Evolutionary conservation across 2,329 filamentous ascomycete species (phyloP).

Genomic region (Pyrenophora tritici-repentis): DNA sequence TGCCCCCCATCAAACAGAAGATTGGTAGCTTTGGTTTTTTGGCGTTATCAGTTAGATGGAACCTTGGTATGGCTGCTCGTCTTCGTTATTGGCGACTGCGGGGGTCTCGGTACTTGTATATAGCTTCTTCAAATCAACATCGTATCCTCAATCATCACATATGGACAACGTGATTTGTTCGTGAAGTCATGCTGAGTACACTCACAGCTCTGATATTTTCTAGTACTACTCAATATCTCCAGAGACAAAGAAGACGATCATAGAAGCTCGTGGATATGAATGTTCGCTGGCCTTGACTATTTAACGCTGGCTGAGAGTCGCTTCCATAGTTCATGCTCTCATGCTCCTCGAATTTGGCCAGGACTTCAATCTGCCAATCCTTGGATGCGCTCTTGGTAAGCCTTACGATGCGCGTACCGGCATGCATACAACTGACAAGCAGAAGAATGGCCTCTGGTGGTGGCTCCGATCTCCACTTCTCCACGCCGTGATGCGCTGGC

Average conservation of each 20-base stretch:
- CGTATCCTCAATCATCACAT: not conserved
- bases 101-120: no score
- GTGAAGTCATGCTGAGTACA: no score
- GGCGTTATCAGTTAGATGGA: no score
- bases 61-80: no score
- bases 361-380: constrained; percentile 65
- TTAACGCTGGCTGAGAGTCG: constrained; percentile 61
- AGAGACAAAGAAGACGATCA: constrained; percentile 71
- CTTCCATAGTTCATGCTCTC: constrained; percentile 95
- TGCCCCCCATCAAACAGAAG: no score
- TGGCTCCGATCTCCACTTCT: constrained; percentile 22
- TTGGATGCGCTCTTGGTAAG: constrained; percentile 41
- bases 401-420: constrained; percentile 71
- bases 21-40: no score
- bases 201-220: not conserved
- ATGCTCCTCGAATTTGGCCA: constrained; percentile 80
- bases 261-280: constrained; percentile 79
- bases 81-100: not conserved
- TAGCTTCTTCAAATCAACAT: not conserved
- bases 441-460: constrained; percentile 25
- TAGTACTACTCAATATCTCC: constrained; percentile 50
- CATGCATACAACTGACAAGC: constrained; percentile 92
- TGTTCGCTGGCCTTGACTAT: constrained; percentile 37
- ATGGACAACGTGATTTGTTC: not conserved
- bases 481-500: constrained; percentile 16